Evolutionary conservation across 1,284 basidiomycete species (phyloP).

Genomic region (Pseudozyma tsukubaensis): DNA sequence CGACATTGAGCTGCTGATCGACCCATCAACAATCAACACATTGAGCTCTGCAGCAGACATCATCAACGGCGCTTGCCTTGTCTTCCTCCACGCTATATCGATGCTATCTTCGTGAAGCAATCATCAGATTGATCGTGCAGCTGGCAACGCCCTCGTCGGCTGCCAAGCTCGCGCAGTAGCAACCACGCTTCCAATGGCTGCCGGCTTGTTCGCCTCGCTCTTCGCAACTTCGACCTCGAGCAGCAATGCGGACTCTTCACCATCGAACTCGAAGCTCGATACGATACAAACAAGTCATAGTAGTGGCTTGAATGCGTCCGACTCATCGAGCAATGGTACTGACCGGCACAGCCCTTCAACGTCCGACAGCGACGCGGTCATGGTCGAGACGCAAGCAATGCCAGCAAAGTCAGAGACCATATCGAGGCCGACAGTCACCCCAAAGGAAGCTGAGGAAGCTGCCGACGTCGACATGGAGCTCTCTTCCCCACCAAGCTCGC

Average conservation of each 20-base stretch:
- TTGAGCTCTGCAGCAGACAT: no score
- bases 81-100: not conserved
- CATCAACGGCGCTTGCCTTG: no score
- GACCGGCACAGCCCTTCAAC: constrained; percentile 7
- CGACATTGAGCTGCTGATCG: no score
- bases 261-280: not conserved
- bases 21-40: no score
- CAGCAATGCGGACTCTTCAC: not conserved
- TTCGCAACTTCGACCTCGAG: constrained; percentile 18
- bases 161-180: constrained; percentile 3
- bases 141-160: constrained; percentile 4
- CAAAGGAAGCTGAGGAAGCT: constrained; percentile 27
- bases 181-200: constrained; percentile 18
- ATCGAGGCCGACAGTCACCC: not conserved
- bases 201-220: constrained; percentile 38
- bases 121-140: not conserved
- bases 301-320: not conserved
- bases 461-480: constrained; percentile 36
- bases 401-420: not conserved
- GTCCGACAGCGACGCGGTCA: constrained; percentile 5
- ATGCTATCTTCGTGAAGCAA: constrained; percentile 1
- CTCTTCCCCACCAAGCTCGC: constrained; percentile 36
- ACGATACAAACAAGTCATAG: not conserved
- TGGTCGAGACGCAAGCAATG: constrained; percentile 11
- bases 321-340: constrained; percentile 10